Conservation (phyloP, 371 early-diverging fungal species). For the Mortierella sp. region DNA sequence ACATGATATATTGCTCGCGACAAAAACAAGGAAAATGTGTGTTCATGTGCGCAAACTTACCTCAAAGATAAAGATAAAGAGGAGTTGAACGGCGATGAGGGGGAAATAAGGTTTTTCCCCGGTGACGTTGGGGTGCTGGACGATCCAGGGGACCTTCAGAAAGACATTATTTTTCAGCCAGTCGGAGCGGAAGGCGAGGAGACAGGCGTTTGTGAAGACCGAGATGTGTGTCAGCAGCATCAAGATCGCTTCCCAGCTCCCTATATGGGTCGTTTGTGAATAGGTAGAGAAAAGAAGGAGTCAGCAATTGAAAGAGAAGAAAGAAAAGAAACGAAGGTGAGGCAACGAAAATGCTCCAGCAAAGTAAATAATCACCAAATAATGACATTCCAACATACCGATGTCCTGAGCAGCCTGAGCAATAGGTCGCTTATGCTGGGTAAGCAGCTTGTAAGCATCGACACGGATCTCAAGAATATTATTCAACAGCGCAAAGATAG, state of each 20-base stretch:
- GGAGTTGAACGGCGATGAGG: constrained; percentile 55
- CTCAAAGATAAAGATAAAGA: constrained; percentile 67
- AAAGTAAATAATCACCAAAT: not conserved
- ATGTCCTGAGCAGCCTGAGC: constrained; percentile 61
- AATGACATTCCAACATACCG: constrained; percentile 34
- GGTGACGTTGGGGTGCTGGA: not conserved
- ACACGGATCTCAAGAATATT: constrained; percentile 68
- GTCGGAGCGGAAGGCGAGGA: constrained; percentile 67
- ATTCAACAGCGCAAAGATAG: constrained; percentile 70
- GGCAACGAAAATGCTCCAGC: not conserved
- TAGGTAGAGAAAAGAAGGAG: too few relatives aligned
- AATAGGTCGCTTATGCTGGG: constrained; percentile 62
- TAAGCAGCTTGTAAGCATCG: constrained; percentile 62
- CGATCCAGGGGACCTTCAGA: constrained; percentile 34
- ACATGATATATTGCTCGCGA: too few relatives aligned
- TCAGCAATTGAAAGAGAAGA: not conserved
- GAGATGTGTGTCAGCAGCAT: constrained; percentile 57
- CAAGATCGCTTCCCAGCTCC: constrained; percentile 67
- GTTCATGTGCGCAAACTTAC: constrained; percentile 15
- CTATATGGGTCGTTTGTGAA: constrained; percentile 14
- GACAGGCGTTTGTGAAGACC: constrained; percentile 66
- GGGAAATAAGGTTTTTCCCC: not conserved
- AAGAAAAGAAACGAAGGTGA: not conserved
- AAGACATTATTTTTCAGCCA: constrained; percentile 55
- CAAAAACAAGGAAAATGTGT: too few relatives aligned